Evolutionary conservation across 352 stramenopile genomes (phyloP).

Genomic region (Globisporangium alternatum): DNA sequence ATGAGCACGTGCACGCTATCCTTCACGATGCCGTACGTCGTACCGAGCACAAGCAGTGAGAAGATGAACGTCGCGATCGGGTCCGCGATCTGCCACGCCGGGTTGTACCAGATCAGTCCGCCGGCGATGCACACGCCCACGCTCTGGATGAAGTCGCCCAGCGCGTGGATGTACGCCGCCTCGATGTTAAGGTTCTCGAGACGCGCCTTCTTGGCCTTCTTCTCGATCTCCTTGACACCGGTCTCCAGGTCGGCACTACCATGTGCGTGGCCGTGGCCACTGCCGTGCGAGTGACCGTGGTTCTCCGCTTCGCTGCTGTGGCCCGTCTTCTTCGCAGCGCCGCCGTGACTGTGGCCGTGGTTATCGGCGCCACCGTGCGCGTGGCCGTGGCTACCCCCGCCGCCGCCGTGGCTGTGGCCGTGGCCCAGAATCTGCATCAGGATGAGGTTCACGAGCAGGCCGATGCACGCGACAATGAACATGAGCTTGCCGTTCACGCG

Average conservation of each 20-base stretch:
- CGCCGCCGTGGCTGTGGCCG: constrained; percentile 57
- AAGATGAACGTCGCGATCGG: constrained; percentile 98
- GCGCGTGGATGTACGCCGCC: constrained; percentile 96
- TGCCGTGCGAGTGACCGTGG: constrained; percentile 28
- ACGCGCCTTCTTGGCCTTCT: constrained; percentile 33
- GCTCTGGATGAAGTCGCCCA: constrained; percentile 97
- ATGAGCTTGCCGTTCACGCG: constrained; percentile 96
- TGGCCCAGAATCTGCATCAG: constrained; percentile 93
- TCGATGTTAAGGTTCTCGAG: constrained; percentile 94
- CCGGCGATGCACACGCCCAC: constrained; percentile 95
- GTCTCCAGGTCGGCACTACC: constrained; percentile 20
- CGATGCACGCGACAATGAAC: constrained; percentile 94
- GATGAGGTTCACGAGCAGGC: constrained; percentile 95
- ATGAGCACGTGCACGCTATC: constrained; percentile 94
- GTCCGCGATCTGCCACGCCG: constrained; percentile 94
- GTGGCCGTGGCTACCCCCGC: constrained; percentile 37
- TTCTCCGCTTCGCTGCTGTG: constrained; percentile 41
- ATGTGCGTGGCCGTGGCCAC: constrained; percentile 16
- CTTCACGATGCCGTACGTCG: constrained; percentile 90
- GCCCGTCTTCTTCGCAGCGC: constrained; percentile 1
- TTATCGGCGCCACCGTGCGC: constrained; percentile 20
- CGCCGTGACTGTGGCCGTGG: constrained; percentile 27
- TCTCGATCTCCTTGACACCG: constrained; percentile 17
- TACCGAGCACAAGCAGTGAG: constrained; percentile 92
- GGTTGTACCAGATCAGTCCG: constrained; percentile 96